A percentile compares a stretch with the other conserved stretches of the same genome.
Evolutionary conservation across 176 grass and related monocot species (phyloP).

Genomic region (sorghum (Sorghum bicolor)): DNA sequence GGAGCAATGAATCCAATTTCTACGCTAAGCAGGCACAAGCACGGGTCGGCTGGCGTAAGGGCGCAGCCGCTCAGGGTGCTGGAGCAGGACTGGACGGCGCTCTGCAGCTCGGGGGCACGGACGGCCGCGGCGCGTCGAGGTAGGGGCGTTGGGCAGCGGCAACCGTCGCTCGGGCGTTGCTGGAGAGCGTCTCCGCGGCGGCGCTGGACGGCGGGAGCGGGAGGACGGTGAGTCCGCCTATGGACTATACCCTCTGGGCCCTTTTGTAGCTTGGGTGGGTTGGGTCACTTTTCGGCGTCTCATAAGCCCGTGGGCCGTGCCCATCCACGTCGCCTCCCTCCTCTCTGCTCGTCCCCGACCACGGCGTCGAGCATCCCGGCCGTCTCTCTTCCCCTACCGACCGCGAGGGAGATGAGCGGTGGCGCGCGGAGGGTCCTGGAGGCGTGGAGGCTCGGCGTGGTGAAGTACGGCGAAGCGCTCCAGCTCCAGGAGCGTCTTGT

Average conservation of each 20-base stretch:
- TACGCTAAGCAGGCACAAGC: neutral
- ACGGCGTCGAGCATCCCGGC: neutral
- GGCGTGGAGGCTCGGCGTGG: constrained; percentile 61
- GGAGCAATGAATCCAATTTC: neutral
- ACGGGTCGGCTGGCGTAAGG: neutral
- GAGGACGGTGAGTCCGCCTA: neutral
- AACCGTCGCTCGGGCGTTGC: neutral
- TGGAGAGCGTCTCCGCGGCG: neutral
- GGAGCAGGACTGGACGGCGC: neutral
- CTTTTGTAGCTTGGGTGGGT: neutral
- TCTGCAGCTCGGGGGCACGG: neutral
- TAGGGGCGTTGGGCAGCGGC: neutral
- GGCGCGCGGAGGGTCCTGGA: constrained; percentile 47
- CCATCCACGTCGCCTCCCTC: neutral
- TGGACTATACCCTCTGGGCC: neutral
- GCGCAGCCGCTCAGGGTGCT: neutral
- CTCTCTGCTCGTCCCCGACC: neutral
- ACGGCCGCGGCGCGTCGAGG: neutral
- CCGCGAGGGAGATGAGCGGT: constrained; percentile 42
- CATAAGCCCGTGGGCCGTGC: constrained; percentile 1
- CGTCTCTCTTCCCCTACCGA: neutral
- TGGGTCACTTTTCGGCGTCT: neutral
- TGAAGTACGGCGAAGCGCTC: constrained; percentile 77
- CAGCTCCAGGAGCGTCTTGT: constrained; percentile 81
- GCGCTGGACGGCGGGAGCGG: neutral